Base-by-base conservation (phyloP, 768 basidiomycete genomes). In the Tulasnella sp. region DNA sequence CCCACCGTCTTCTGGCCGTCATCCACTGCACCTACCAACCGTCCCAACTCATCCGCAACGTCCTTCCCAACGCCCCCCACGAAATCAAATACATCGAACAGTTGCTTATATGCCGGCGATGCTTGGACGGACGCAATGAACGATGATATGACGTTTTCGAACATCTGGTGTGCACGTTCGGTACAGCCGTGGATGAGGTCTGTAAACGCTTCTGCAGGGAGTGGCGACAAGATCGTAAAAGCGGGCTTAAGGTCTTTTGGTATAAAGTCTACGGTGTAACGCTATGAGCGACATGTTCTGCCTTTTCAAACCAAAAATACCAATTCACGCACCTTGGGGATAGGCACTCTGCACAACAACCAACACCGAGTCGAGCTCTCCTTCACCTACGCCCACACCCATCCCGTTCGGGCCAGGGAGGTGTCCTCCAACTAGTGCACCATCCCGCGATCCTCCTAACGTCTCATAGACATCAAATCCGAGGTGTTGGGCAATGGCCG, bases 151-250 rank as follows among this genome's bases (percentile, higher is more conserved):
- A 86, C 68, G 29, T 76, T 72, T 15, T 77, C 66, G 65, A 82
- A 86, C 1, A 70, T 70, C 50, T 79, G 75, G 6, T 69, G 62
- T 7, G 86, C 85, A 40, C 78, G 81, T 49, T 74, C 73, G 21
- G 75, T 69, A 63, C 76, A 83, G 6, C 77, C 79, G 27, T 75
- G 73, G 6, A 84, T 59, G n/a, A 84, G 72, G 35, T n/a, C n/a
- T n/a, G n/a, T n/a, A n/a, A n/a, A n/a, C n/a, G n/a, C n/a, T n/a
- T n/a, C n/a, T n/a, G n/a, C 7, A 14, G 6, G 65, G 59, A 49
- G 53, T 3, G 52, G 25, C 15, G 57, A 32, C 14, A 23, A 65
- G 54, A 17, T 69, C 62, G 70, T 72, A 66, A 83, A 80, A 3
- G 80, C 71, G 11, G 75, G 71, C 27, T 65, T 62, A 42, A 83